Evolutionary conservation across 176 grass and related monocot genomes (phyloP).

Genomic region (Cocos nucifera): DNA sequence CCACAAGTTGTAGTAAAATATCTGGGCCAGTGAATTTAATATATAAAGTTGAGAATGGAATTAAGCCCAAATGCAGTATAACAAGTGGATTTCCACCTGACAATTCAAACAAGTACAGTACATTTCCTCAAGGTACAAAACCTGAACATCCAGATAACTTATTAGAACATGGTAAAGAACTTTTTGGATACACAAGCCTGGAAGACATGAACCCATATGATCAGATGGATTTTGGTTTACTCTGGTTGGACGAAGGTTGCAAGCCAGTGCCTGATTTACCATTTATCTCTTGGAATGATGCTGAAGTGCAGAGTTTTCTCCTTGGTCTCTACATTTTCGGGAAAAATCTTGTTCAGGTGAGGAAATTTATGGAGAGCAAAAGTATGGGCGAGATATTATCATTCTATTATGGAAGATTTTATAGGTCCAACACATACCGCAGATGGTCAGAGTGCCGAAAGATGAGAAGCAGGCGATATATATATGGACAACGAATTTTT

Average conservation of each 20-base stretch:
- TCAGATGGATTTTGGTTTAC: conserved; percentile 4
- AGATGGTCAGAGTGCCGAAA: conserved; percentile 66
- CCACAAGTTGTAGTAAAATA: conserved; percentile 11
- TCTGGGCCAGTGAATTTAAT: background rate
- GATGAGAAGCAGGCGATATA: conserved; percentile 66
- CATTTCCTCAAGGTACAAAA: conserved; percentile 8
- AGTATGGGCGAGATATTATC: conserved; percentile 70
- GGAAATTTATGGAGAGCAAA: conserved; percentile 46
- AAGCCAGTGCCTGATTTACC: conserved; percentile 43
- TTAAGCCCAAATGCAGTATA: conserved; percentile 17
- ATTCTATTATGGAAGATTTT: conserved; percentile 87
- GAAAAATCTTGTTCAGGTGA: conserved; percentile 77
- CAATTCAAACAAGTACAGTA: conserved; percentile 18
- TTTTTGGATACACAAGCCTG: conserved; percentile 14
- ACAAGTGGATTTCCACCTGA: conserved; percentile 7
- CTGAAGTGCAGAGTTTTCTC: conserved; percentile 59
- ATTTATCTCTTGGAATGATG: conserved; percentile 43
- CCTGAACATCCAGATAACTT: conserved; percentile 16
- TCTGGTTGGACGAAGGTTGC: conserved; percentile 4
- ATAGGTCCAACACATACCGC: conserved; percentile 49
- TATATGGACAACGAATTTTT: conserved; percentile 75
- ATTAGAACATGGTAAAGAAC: conserved; percentile 7
- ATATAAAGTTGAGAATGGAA: conserved; percentile 10
- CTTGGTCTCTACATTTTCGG: conserved; percentile 89
- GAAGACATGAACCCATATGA: background rate